Evolutionary conservation across 139 green algal species (phyloP).

Genomic region (Spirogloea muscicola): DNA sequence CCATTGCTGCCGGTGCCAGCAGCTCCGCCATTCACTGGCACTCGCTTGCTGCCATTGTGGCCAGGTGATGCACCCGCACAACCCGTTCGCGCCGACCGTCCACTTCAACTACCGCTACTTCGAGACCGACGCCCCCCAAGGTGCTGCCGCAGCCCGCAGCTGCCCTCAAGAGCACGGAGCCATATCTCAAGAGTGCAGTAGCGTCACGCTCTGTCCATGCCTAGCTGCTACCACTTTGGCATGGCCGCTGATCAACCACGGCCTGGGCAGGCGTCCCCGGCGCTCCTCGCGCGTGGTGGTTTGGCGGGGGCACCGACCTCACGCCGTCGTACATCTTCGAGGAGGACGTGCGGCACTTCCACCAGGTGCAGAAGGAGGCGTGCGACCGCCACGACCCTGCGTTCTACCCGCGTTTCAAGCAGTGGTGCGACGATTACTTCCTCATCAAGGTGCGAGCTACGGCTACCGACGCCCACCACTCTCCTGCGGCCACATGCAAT

Average conservation of each 20-base stretch:
- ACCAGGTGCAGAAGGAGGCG: conserved; percentile 65
- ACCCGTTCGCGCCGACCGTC: conserved; percentile 93
- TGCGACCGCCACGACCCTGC: conserved; percentile 86
- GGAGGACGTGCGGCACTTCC: conserved; percentile 97
- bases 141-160: conserved; percentile 44
- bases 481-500: too few species aligned
- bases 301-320: conserved; percentile 97
- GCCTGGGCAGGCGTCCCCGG: not conserved
- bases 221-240: too few species aligned
- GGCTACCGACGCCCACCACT: not conserved
- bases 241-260: too few species aligned
- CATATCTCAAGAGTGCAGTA: too few species aligned
- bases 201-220: too few species aligned
- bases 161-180: too few species aligned
- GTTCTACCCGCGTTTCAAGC: conserved; percentile 89
- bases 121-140: conserved; percentile 89
- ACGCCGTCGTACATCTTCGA: conserved; percentile 86
- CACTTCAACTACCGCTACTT: conserved; percentile 99
- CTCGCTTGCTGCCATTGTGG: not conserved
- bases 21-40: not conserved
- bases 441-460: conserved; percentile 63
- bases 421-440: conserved; percentile 97
- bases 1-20: not conserved
- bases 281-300: conserved; percentile 87
- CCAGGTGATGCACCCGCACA: conserved; percentile 91